These are phyloP conservation scores for Epichloe bromicola DNA, from an alignment of 2,329 filamentous ascomycete genomes.

Conservation along the genomic window DNA sequence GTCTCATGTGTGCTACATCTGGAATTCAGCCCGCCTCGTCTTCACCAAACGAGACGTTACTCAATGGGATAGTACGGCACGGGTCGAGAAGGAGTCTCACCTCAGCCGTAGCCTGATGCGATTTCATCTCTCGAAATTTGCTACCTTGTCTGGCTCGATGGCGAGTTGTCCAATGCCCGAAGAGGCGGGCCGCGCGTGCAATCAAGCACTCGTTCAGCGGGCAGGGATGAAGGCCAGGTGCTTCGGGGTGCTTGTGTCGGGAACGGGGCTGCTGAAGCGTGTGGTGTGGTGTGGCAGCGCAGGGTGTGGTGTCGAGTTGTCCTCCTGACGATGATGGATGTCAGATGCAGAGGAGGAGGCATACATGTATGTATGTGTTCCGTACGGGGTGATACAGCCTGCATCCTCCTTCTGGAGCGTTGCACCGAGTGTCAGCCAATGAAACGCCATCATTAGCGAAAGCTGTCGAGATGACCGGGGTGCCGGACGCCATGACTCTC, in stretches of 20 bases:
- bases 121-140: not conserved
- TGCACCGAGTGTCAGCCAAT: constrained; percentile 1
- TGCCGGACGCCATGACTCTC: not conserved
- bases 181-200: not conserved
- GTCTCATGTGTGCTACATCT: not conserved
- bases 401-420: too few relatives aligned
- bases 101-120: not conserved
- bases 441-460: constrained; percentile 7
- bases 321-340: not conserved
- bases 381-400: not conserved
- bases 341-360: not conserved
- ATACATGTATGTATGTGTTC: not conserved
- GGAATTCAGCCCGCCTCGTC: not conserved
- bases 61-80: not conserved
- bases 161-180: not conserved
- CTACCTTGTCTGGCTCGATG: not conserved
- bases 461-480: not conserved
- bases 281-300: not conserved
- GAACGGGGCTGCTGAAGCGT: not conserved
- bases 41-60: not conserved
- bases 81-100: not conserved
- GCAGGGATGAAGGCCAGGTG: not conserved
- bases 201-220: not conserved
- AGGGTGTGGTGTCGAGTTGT: too few relatives aligned
- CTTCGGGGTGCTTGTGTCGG: not conserved